Evolutionary conservation across 495 filamentous ascomycete species (phyloP).

Genomic region (Usnea hakonensis): DNA sequence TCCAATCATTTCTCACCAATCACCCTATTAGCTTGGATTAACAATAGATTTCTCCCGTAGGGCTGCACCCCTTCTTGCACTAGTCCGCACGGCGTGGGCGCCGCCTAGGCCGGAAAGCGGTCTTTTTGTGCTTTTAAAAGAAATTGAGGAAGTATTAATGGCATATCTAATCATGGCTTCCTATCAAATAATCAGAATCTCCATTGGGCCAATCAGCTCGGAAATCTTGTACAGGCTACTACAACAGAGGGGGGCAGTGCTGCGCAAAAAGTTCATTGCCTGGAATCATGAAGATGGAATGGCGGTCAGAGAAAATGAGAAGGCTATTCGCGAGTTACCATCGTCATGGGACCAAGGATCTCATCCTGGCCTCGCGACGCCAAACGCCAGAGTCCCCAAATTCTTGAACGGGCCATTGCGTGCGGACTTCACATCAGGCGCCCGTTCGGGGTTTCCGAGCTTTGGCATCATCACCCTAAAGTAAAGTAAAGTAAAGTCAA

Average conservation of each 20-base stretch:
- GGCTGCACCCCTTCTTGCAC: too few relatives aligned
- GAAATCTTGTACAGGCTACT: too few relatives aligned
- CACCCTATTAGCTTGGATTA: slow-evolving; percentile 15
- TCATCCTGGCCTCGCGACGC: slow-evolving; percentile 1
- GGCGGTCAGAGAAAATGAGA: slow-evolving; percentile 16
- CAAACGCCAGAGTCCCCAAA: background rate
- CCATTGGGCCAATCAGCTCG: background rate
- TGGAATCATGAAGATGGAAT: too few relatives aligned
- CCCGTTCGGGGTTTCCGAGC: slow-evolving; percentile 9
- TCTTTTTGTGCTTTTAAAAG: background rate
- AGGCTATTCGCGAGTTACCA: slow-evolving; percentile 14
- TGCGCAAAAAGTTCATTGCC: slow-evolving; percentile 7
- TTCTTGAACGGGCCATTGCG: slow-evolving; percentile 5
- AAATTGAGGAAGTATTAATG: slow-evolving; percentile 12
- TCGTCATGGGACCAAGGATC: slow-evolving; percentile 15
- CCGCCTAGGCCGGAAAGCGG: too few relatives aligned
- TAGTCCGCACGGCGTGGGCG: too few relatives aligned
- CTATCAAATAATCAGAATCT: background rate
- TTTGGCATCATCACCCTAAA: slow-evolving; percentile 17
- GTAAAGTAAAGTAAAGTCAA: too few relatives aligned
- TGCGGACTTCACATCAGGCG: background rate
- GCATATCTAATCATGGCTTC: slow-evolving; percentile 13
- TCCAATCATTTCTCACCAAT: background rate
- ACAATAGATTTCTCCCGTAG: slow-evolving; percentile 11
- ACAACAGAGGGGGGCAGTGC: slow-evolving; percentile 10